phyloP scores from a whole-genome alignment of 2,329 filamentous ascomycete species.

The Didymella glomerata region DNA sequence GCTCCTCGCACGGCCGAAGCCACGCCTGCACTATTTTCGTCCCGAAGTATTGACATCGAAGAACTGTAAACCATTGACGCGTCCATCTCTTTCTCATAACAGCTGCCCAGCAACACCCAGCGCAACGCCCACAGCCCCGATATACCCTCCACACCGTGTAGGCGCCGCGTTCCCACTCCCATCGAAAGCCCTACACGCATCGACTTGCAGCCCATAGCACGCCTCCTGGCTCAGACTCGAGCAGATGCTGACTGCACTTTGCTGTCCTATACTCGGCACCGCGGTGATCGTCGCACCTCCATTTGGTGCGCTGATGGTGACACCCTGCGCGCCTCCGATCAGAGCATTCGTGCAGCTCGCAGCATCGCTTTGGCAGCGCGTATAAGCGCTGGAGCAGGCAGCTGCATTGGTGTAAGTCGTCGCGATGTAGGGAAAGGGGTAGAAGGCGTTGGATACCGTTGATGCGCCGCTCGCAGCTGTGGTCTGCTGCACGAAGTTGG shows the following conservation, averaged over 20 bases:
- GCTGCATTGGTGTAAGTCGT: conserved; percentile 62
- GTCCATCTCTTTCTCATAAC: conserved; percentile 27
- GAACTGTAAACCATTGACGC: conserved; percentile 1
- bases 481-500: conserved; percentile 37
- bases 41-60: conserved; percentile 33
- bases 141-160: conserved; percentile 29
- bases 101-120: conserved; percentile 56
- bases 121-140: conserved; percentile 34
- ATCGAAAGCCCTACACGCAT: conserved; percentile 56
- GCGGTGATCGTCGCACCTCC: conserved; percentile 60
- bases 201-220: conserved; percentile 59
- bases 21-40: conserved; percentile 9
- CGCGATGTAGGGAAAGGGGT: conserved; percentile 62
- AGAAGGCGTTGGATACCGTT: conserved; percentile 60
- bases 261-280: conserved; percentile 44
- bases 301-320: conserved; percentile 61
- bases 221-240: conserved; percentile 54
- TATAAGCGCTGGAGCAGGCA: conserved; percentile 64
- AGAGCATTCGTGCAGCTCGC: conserved; percentile 53
- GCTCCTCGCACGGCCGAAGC: conserved; percentile 5
- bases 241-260: conserved; percentile 45
- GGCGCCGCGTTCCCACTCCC: conserved; percentile 46
- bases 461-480: conserved; percentile 26
- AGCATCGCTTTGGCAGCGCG: conserved; percentile 59
- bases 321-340: conserved; percentile 59